A percentile compares a stretch with the other conserved stretches of the same genome.
These are phyloP conservation scores for Aspergillus affinis DNA, from an alignment of 495 filamentous ascomycete genomes.

Conservation along the genomic window DNA sequence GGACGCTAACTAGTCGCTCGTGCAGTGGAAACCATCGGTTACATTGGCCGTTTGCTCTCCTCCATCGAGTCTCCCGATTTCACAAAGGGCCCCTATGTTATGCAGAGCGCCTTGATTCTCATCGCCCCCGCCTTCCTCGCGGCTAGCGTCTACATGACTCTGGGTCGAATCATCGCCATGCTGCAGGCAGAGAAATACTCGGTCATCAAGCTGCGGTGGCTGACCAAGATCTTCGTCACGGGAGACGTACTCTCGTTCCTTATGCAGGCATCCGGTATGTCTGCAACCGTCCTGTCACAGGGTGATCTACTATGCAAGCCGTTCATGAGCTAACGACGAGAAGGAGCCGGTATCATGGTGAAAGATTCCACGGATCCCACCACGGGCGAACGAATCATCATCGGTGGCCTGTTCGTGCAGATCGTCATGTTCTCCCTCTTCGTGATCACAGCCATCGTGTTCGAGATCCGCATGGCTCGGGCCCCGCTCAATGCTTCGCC, in stretches of 20 bases:
- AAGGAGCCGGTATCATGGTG: conserved; percentile 39
- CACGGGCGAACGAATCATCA: conserved; percentile 38
- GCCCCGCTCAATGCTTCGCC: conserved; percentile 24
- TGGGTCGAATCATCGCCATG: conserved; percentile 50
- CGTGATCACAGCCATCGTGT: conserved; percentile 43
- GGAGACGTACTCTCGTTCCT: conserved; percentile 45
- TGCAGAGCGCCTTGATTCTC: conserved; percentile 52
- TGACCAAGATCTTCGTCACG: conserved; percentile 47
- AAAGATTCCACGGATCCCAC: conserved; percentile 9
- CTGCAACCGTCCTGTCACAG: neutral
- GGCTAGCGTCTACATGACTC: conserved; percentile 57
- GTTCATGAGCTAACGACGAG: conserved; percentile 3
- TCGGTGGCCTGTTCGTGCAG: conserved; percentile 51
- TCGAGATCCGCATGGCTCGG: conserved; percentile 34
- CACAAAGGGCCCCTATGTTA: conserved; percentile 44
- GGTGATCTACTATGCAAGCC: neutral
- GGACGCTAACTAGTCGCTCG: neutral
- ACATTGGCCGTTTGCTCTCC: conserved; percentile 36
- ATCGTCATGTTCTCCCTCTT: conserved; percentile 56
- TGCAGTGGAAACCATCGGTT: conserved; percentile 44
- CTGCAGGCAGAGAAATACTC: conserved; percentile 41
- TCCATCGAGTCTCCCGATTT: conserved; percentile 28
- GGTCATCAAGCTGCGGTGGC: conserved; percentile 38
- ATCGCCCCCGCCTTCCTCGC: conserved; percentile 53
- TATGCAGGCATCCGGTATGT: conserved; percentile 36